Percentiles rank a stretch among this genome's conserved stretches.
These are phyloP conservation scores for Dryas drummondii DNA, from an alignment of 306 rosid species.

Conservation along the genomic window DNA sequence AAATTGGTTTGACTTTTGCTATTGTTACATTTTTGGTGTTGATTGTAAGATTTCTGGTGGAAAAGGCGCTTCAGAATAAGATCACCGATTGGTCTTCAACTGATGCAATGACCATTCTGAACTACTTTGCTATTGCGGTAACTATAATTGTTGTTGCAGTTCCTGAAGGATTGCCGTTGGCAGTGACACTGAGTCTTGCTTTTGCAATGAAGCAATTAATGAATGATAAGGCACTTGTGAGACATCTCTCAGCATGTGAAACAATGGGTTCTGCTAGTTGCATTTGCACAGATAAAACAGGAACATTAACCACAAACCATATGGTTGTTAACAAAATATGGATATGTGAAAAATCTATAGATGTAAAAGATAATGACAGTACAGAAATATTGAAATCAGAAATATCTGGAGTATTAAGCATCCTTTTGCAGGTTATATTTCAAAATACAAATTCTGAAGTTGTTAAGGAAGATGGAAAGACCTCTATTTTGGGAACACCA, in stretches of 20 bases:
- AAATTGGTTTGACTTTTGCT: constrained; percentile 86
- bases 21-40: constrained; percentile 72
- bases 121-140: constrained; percentile 89
- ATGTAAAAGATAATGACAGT: constrained; percentile 49
- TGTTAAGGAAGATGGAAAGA: constrained; percentile 61
- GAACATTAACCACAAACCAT: constrained; percentile 87
- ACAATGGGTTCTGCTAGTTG: constrained; percentile 97
- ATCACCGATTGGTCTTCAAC: constrained; percentile 64
- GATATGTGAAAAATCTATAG: constrained; percentile 51
- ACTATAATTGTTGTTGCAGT: constrained; percentile 94
- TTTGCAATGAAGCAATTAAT: constrained; percentile 95
- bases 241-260: constrained; percentile 96
- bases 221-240: constrained; percentile 85
- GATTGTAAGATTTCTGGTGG: constrained; percentile 55
- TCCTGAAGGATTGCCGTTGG: constrained; percentile 97
- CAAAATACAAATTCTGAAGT: constrained; percentile 83
- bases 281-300: constrained; percentile 98
- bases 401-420: constrained; percentile 48
- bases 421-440: constrained; percentile 69
- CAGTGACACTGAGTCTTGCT: constrained; percentile 97
- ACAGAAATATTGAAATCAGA: constrained; percentile 44
- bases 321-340: constrained; percentile 78
- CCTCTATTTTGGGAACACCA: constrained; percentile 74
- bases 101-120: constrained; percentile 66
- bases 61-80: constrained; percentile 51